Percentiles rank a stretch among this genome's conserved stretches.
phyloP scores from a whole-genome alignment of 768 basidiomycete genomes.

The Podaxis rugospora region DNA sequence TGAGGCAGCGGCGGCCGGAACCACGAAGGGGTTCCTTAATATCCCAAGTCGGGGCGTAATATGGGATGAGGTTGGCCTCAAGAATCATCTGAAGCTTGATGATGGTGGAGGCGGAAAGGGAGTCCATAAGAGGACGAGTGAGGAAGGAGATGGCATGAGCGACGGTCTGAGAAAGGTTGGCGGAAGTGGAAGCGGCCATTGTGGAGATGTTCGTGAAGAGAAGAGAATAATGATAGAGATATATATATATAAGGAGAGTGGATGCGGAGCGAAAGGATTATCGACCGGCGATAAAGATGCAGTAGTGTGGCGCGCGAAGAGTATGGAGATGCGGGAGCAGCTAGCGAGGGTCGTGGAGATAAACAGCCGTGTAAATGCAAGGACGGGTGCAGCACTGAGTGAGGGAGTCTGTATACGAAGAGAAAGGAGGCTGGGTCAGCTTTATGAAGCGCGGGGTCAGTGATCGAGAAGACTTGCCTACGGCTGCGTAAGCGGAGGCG shows the following conservation, averaged over 20 bases:
- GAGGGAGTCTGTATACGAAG: constrained; percentile 11
- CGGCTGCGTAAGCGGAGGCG: constrained; percentile 14
- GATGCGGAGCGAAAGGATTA: constrained; percentile 29
- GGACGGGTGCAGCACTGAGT: constrained; percentile 4
- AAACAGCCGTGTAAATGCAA: constrained; percentile 6
- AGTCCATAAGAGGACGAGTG: constrained; percentile 55
- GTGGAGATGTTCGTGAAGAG: constrained; percentile 19
- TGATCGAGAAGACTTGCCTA: constrained; percentile 12
- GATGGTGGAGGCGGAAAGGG: constrained; percentile 58
- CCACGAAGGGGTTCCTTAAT: constrained; percentile 61
- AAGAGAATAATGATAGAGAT: constrained; percentile 12
- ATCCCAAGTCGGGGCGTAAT: constrained; percentile 65
- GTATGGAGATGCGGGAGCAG: constrained; percentile 24
- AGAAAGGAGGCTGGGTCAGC: constrained; percentile 12
- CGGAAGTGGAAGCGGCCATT: constrained; percentile 37
- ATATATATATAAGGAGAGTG: constrained; percentile 9
- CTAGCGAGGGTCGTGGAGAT: constrained; percentile 25
- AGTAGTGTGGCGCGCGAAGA: constrained; percentile 18
- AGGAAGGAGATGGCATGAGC: constrained; percentile 73
- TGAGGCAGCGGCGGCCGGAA: constrained; percentile 70
- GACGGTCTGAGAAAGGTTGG: constrained; percentile 61
- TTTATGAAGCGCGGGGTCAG: constrained; percentile 11
- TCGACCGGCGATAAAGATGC: constrained; percentile 60
- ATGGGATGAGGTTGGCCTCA: constrained; percentile 67
- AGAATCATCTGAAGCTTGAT: constrained; percentile 68